Conservation (phyloP, 805 yeast species). For the Cyberlindnera samutprakarnensis region DNA sequence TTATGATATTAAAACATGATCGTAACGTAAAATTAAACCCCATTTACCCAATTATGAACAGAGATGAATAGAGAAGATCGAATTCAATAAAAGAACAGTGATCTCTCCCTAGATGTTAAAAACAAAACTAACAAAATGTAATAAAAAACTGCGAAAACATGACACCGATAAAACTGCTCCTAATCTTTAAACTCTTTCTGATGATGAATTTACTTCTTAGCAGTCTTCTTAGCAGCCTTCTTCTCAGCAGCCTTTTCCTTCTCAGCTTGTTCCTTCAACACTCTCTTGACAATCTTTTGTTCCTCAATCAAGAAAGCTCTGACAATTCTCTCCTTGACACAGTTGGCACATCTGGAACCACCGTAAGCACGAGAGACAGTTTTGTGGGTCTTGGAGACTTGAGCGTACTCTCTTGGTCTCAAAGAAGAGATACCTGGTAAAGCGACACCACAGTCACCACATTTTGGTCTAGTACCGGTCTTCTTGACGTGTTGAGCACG, state of each 20-base stretch:
- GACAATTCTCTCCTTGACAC: constrained; percentile 97
- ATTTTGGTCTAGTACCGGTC: constrained; percentile 69
- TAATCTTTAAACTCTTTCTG: too few species aligned
- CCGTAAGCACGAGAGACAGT: constrained; percentile 99
- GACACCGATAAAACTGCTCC: too few species aligned
- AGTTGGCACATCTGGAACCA: constrained; percentile 95
- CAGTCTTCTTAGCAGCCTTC: constrained; percentile 23
- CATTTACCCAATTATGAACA: constrained; percentile 7
- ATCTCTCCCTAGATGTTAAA: too few species aligned
- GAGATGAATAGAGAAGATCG: not conserved
- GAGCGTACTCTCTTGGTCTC: constrained; percentile 97
- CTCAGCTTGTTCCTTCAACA: constrained; percentile 89
- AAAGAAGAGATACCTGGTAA: constrained; percentile 84
- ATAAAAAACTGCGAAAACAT: too few species aligned
- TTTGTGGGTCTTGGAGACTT: constrained; percentile 90
- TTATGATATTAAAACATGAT: too few species aligned
- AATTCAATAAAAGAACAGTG: too few species aligned
- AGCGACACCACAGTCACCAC: constrained; percentile 75
- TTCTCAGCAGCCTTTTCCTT: constrained; percentile 63
- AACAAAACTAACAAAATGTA: constrained; percentile 2
- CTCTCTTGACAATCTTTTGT: constrained; percentile 99
- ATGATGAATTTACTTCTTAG: constrained; percentile 16
- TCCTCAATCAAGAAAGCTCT: constrained; percentile 99
- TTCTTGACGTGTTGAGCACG: constrained; percentile 95
- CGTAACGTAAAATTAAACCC: constrained; percentile 12